Percentiles rank a stretch among this genome's conserved stretches.
Evolutionary conservation across 345 rosid genomes (phyloP).

Genomic region (Lepidium africanum): DNA sequence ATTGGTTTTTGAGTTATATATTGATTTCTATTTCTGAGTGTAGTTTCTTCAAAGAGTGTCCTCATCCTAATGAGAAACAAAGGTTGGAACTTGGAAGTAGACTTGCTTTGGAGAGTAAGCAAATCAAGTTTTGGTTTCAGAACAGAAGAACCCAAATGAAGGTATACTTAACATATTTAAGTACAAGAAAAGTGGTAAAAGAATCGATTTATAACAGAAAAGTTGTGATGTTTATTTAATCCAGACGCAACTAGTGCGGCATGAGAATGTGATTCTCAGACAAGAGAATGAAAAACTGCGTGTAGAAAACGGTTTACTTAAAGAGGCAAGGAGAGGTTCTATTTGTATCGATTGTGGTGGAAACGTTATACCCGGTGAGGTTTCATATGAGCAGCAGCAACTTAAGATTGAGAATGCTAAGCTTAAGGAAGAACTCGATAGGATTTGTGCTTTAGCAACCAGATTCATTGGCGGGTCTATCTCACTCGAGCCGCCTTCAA

Average conservation of each 20-base stretch:
- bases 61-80: conserved; percentile 72
- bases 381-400: conserved; percentile 44
- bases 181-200: background rate
- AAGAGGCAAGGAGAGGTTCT: conserved; percentile 39
- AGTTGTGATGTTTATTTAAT: background rate
- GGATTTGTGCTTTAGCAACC: conserved; percentile 39
- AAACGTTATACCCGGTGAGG: conserved; percentile 34
- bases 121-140: no score
- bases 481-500: conserved; percentile 29
- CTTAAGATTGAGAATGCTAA: conserved; percentile 56
- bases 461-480: conserved; percentile 53
- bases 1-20: background rate
- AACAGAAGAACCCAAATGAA: conserved; percentile 26
- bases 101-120: conserved; percentile 42
- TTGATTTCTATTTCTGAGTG: background rate
- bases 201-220: background rate
- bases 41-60: conserved; percentile 56
- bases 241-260: conserved; percentile 73
- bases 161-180: conserved; percentile 23
- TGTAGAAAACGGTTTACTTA: conserved; percentile 52
- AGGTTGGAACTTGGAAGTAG: conserved; percentile 45
- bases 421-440: conserved; percentile 47
- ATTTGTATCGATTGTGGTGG: conserved; percentile 66
- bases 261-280: conserved; percentile 49
- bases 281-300: conserved; percentile 62